Conservation (phyloP, 345 rosid species). For the Lepidium sativum region DNA sequence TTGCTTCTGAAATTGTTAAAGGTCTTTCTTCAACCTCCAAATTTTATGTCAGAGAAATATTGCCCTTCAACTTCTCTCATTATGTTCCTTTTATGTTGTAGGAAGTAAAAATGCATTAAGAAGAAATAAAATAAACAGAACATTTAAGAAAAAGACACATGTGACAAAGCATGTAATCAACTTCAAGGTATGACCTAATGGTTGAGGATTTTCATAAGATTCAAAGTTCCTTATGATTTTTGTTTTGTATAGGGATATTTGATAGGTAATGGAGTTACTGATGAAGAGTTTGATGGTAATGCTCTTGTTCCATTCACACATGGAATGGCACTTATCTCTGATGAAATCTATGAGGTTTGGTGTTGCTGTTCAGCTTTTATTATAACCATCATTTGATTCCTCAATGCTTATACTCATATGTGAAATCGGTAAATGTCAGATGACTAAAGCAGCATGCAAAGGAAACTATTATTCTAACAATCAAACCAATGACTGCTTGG, state of each 20-base stretch:
- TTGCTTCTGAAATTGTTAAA: conserved; percentile 60
- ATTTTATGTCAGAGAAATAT: too few species aligned
- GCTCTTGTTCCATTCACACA: conserved; percentile 83
- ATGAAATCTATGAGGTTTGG: conserved; percentile 59
- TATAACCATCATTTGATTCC: neutral
- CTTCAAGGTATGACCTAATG: conserved; percentile 44
- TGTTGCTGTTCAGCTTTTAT: neutral
- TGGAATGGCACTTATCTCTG: conserved; percentile 89
- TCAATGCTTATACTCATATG: neutral
- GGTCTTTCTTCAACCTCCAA: conserved; percentile 29
- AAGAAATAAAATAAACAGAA: neutral
- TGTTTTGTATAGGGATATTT: conserved; percentile 56
- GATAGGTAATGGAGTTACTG: conserved; percentile 91
- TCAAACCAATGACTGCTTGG: conserved; percentile 7
- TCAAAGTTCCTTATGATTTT: neutral
- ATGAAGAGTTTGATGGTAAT: conserved; percentile 63
- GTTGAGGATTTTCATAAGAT: neutral
- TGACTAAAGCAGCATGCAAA: conserved; percentile 42
- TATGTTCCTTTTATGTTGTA: conserved; percentile 10
- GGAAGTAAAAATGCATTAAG: conserved; percentile 39
- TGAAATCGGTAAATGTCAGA: conserved; percentile 35
- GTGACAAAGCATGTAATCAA: conserved; percentile 50
- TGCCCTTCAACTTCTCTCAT: neutral
- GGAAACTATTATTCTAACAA: conserved; percentile 41
- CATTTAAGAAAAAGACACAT: conserved; percentile 11